A percentile compares a stretch with the other conserved stretches of the same genome.
Evolutionary conservation across 352 stramenopile species (phyloP).

Genomic region (Globisporangium cystogenes): DNA sequence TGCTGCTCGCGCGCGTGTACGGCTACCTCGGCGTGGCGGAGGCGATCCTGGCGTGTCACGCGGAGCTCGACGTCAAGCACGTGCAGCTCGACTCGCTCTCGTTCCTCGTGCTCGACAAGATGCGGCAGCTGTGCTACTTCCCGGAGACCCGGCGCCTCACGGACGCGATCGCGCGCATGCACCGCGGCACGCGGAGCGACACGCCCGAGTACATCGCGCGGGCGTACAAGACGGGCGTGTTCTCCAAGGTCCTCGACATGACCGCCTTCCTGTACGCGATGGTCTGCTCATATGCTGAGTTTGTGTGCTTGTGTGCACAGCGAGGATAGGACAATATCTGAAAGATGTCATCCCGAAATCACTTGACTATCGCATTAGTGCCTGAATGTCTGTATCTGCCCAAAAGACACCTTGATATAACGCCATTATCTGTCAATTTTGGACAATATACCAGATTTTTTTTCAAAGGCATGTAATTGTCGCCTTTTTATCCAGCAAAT

Average conservation of each 20-base stretch:
- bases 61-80: slow-evolving; percentile 82
- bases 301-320: no score
- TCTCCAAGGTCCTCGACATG: slow-evolving; percentile 84
- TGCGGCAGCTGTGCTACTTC: slow-evolving; percentile 59
- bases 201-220: slow-evolving; percentile 78
- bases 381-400: no score
- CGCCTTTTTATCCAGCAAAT: no score
- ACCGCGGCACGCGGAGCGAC: slow-evolving; percentile 50
- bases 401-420: no score
- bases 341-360: no score
- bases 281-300: no score
- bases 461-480: no score
- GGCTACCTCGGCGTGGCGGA: slow-evolving; percentile 58
- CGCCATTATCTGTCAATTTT: no score
- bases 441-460: no score
- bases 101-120: slow-evolving; percentile 80
- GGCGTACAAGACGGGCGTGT: slow-evolving; percentile 77
- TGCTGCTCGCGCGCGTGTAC: slow-evolving; percentile 79
- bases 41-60: slow-evolving; percentile 59
- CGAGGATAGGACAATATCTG: no score
- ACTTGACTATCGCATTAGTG: no score
- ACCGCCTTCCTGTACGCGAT: slow-evolving; percentile 64
- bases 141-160: slow-evolving; percentile 42
- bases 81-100: slow-evolving; percentile 82
- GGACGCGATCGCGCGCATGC: slow-evolving; percentile 43